Evolutionary conservation across 2,329 filamentous ascomycete species (phyloP).

Genomic region (Trichoderma aggressivum): DNA sequence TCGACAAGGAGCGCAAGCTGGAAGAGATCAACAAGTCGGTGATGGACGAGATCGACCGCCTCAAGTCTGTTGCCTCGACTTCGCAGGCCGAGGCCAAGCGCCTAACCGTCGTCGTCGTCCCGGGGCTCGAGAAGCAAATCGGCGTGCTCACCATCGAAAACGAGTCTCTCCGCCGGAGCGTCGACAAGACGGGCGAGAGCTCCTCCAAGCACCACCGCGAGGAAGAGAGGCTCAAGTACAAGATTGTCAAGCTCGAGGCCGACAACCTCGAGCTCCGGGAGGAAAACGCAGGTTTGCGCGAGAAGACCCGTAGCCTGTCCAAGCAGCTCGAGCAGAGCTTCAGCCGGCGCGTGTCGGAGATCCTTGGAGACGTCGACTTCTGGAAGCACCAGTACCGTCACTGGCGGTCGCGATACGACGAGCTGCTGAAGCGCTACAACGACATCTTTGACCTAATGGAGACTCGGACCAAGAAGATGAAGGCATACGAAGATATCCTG

Average conservation of each 20-base stretch:
- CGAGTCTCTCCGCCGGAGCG: conserved; percentile 36
- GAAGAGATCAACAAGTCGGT: conserved; percentile 36
- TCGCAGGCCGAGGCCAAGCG: conserved; percentile 37
- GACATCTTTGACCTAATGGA: conserved; percentile 30
- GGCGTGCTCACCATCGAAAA: conserved; percentile 38
- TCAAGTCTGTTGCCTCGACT: conserved; percentile 36
- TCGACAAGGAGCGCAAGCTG: conserved; percentile 36
- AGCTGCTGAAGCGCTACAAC: conserved; percentile 28
- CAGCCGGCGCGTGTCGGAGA: conserved; percentile 33
- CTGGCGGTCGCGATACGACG: conserved; percentile 32
- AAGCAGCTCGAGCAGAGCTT: conserved; percentile 32
- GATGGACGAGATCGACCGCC: conserved; percentile 29
- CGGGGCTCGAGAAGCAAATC: conserved; percentile 38
- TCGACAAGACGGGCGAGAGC: conserved; percentile 33
- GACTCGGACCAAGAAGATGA: conserved; percentile 32
- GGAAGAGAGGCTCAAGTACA: conserved; percentile 33
- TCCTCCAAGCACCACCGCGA: conserved; percentile 32
- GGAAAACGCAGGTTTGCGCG: conserved; percentile 37
- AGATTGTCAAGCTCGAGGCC: conserved; percentile 32
- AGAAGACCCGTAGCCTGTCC: conserved; percentile 34
- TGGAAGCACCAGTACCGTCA: conserved; percentile 34
- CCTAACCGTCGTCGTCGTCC: conserved; percentile 32
- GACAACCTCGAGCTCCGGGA: conserved; percentile 36
- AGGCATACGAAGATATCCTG: conserved; percentile 35
- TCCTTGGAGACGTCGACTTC: conserved; percentile 33